Evolutionary conservation across 306 rosid genomes (phyloP), one percentile per base, ranked within the genome.

Genomic region (Hippophae gyantsensis): DNA sequence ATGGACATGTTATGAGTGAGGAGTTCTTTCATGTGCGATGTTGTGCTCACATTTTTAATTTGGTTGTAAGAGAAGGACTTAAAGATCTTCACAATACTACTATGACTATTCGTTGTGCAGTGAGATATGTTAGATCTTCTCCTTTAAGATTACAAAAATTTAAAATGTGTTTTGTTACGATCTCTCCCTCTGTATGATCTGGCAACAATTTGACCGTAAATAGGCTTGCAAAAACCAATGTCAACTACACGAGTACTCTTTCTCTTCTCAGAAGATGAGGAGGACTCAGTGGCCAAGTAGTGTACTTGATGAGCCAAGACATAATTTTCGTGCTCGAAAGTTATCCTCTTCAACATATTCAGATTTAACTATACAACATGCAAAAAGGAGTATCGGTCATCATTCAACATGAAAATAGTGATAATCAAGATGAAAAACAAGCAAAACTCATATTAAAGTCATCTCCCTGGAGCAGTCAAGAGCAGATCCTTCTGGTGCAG

Each of bases 201-300:
- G 62, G 85, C 75, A 65, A 80, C 81, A 72, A 86, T 82, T 66
- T 76, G 72, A 42, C 95, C 97, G 58, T 59, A 73, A 10, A 84
- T 80, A 40, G 97, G 99, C 72, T 84, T 84, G 75, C 87, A 82
- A 67, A 88, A 76, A 42, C 97, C 97, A 58, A 93, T 78, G 67
- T 93, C 97, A 63, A 89, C 75, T 45, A 86, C 86, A 10, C 80
- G 76, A 58, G 85, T 88, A 57, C 74, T 70, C 64, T 62, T 79
- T 70, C 83, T 88, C 74, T 79, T 86, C 58, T 76, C 85, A 41
- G 87, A 82, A 42, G 83, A 70, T 13, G 72, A 72, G 69, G 72
- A 69, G 8, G 73, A 69, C 57, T 72, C 90, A 2, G 76, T 84
- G 67, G 95, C 87, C 79, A 88, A 87, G 66, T 81, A 82, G 49